Base-by-base conservation (phyloP, 345 rosid species). In the Gossypium ekmanianum region DNA sequence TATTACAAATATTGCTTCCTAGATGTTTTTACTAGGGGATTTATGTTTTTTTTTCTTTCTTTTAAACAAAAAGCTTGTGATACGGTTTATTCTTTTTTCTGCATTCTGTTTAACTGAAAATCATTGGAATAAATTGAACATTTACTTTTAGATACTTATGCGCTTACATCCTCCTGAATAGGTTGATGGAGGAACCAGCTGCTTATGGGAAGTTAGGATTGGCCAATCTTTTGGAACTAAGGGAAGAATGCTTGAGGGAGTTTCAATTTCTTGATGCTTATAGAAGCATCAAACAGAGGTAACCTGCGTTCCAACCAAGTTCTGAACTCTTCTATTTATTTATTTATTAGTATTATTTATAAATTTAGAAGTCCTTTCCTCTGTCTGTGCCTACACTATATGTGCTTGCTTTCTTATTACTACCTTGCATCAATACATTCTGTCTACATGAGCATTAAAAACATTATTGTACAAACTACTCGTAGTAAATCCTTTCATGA, bases 101-200 rank as follows among this genome's bases (percentile, higher is more conserved):
- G 17, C 22, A 12, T 68, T 68, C 5, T 45, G 18, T 22, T 45
- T 29, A 47, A 24, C 56, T 68, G 5, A 24, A 11, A 66, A 7
- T 47, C 29, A 22, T 67, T 68, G 11, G 56, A 68, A 48, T 26
- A 51, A 51, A 50, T 69, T 26, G 4, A 69, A 76, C 63, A 54
- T 20, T 5, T 45, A 27, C 29, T 57, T 59, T 4, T 61, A 51
- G 47, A 58, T 51, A 72, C 55, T 24, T 41, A 34, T 50, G 66
- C 27, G 5, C 18, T 74, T 72, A 63, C 63, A 77, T 69, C 56
- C 61, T 68, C 20, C 4, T 80, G 71, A 56, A 74, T 84, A 95
- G 99, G 85, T 84, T 95, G 88, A 95, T 91, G 90, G 97, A 95
- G 81, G 99, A 95, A 83, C 99, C 99, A 54, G 93, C 98, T 77